Conservation (phyloP, 768 basidiomycete species). For the Phylloporus sp. region DNA sequence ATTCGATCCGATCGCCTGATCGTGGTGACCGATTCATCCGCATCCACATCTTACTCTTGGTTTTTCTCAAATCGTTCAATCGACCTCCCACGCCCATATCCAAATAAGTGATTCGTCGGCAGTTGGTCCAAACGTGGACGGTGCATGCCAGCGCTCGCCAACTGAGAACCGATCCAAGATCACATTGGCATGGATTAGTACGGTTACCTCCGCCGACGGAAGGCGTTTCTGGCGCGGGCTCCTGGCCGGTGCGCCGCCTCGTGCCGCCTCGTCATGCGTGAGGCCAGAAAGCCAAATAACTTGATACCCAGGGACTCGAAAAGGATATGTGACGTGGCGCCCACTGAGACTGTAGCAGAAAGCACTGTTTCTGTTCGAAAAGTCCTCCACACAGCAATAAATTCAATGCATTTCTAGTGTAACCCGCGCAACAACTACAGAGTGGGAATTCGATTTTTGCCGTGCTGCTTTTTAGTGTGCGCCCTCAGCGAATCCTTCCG, state of each 20-base stretch:
- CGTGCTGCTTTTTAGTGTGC: conserved; percentile 2
- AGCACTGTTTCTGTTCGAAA: background rate
- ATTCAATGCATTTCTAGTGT: background rate
- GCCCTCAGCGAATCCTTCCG: conserved; percentile 1
- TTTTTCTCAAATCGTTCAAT: background rate
- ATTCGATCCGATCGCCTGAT: background rate
- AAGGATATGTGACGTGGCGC: background rate
- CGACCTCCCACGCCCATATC: background rate
- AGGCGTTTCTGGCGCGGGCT: too few species aligned
- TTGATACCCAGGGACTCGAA: background rate
- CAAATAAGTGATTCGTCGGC: too few species aligned
- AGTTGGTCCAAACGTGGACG: background rate
- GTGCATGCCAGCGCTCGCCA: background rate
- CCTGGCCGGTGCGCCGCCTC: too few species aligned
- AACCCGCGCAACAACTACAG: background rate
- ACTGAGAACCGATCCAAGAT: too few species aligned
- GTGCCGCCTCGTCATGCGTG: too few species aligned
- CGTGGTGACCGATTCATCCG: too few species aligned
- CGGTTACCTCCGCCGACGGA: background rate
- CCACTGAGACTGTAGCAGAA: too few species aligned
- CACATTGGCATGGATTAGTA: too few species aligned
- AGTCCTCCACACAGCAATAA: background rate
- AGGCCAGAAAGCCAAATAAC: too few species aligned
- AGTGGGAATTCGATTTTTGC: too few species aligned
- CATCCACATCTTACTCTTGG: too few species aligned